Evolutionary conservation across 371 early-diverging fungal species (phyloP).

Genomic region (Dichotomocladium elegans): DNA sequence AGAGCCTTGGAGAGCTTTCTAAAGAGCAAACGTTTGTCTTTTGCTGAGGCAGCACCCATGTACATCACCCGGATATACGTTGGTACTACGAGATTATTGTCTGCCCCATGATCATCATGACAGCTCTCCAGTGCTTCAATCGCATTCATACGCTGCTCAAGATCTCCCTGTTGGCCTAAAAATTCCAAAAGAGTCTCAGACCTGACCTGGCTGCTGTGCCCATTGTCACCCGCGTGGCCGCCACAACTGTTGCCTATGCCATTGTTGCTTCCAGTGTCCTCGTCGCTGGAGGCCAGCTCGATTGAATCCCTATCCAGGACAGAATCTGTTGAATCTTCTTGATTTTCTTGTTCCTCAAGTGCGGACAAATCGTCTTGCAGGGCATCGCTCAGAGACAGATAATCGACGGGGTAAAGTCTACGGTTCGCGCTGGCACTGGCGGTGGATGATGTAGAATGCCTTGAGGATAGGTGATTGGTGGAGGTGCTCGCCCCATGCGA

Average conservation of each 20-base stretch:
- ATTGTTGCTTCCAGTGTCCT: background rate
- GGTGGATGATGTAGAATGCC: background rate
- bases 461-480: background rate
- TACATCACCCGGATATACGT: slow-evolving; percentile 32
- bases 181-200: slow-evolving; percentile 17
- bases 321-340: background rate
- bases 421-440: background rate
- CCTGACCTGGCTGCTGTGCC: slow-evolving; percentile 7
- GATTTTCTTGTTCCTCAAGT: background rate
- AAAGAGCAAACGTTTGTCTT: slow-evolving; percentile 27
- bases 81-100: slow-evolving; percentile 17
- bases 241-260: background rate
- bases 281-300: background rate
- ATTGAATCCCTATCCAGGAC: background rate
- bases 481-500: background rate
- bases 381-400: slow-evolving; percentile 6
- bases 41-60: slow-evolving; percentile 30
- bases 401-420: background rate
- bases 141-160: slow-evolving; percentile 22
- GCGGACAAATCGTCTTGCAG: background rate
- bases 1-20: slow-evolving; percentile 34
- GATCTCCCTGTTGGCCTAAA: slow-evolving; percentile 8
- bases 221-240: slow-evolving; percentile 2
- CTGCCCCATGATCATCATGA: background rate
- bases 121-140: slow-evolving; percentile 17